phyloP scores from a whole-genome alignment of 768 basidiomycete genomes.

The Leccinum arenicola region DNA sequence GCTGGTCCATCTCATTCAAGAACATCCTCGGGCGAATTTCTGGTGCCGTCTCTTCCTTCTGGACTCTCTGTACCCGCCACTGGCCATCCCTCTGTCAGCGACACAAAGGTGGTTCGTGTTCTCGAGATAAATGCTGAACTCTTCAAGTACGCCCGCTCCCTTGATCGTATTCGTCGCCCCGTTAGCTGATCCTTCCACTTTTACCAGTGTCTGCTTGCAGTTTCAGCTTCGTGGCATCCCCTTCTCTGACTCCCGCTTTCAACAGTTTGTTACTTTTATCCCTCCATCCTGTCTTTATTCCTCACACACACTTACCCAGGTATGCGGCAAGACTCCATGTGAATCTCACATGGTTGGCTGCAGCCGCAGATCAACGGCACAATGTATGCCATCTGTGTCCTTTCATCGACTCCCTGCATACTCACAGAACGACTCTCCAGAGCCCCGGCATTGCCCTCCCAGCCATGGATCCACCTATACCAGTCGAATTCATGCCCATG shows the following conservation, averaged over 20 bases:
- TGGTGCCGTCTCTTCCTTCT: constrained; percentile 31
- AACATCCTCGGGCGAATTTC: constrained; percentile 27
- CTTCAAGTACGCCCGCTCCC: constrained; percentile 48
- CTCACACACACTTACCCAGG: constrained; percentile 35
- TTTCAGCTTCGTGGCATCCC: constrained; percentile 54
- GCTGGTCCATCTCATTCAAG: constrained; percentile 28
- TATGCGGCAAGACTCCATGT: constrained; percentile 61
- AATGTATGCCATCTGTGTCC: constrained; percentile 37
- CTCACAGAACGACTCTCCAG: constrained; percentile 14
- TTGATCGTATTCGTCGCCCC: neutral
- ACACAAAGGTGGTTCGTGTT: constrained; percentile 53
- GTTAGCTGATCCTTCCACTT: constrained; percentile 6
- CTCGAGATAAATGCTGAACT: constrained; percentile 70
- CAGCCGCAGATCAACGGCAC: constrained; percentile 58
- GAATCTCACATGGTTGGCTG: constrained; percentile 70
- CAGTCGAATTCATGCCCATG: constrained; percentile 49
- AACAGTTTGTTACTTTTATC: constrained; percentile 46
- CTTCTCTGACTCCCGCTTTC: constrained; percentile 47
- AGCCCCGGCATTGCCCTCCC: constrained; percentile 45
- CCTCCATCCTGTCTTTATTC: constrained; percentile 5
- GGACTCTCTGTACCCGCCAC: constrained; percentile 10
- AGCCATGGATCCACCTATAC: constrained; percentile 51
- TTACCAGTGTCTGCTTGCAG: constrained; percentile 54
- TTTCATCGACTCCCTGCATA: constrained; percentile 1
- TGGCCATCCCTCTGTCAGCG: constrained; percentile 6